phyloP scores from a whole-genome alignment of 2,329 filamentous ascomycete genomes.

The Nothomitra cinnamomea region DNA sequence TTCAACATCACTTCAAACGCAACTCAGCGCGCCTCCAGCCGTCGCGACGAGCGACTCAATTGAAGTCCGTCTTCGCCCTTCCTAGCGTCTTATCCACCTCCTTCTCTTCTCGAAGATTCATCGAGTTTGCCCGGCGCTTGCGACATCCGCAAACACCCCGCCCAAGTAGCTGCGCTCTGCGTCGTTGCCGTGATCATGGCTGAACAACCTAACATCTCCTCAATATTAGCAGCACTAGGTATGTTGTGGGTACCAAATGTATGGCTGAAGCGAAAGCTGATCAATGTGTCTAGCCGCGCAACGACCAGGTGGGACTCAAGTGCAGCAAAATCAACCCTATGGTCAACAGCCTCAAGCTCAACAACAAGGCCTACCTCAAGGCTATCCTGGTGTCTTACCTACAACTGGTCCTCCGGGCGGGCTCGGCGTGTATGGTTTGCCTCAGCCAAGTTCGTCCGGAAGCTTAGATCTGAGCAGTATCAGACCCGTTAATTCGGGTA shows the following conservation, averaged over 20 bases:
- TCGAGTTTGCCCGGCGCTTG: too few species aligned
- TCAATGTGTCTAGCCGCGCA: conserved; percentile 27
- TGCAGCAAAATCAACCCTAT: conserved; percentile 20
- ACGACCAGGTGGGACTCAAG: conserved; percentile 29
- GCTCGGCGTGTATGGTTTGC: conserved; percentile 32
- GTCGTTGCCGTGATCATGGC: conserved; percentile 20
- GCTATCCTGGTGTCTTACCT: conserved; percentile 26
- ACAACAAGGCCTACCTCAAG: conserved; percentile 25
- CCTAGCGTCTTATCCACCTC: too few species aligned
- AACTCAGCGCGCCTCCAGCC: too few species aligned
- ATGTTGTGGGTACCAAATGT: conserved; percentile 8
- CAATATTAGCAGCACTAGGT: conserved; percentile 35
- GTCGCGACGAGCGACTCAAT: too few species aligned
- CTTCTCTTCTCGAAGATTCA: too few species aligned
- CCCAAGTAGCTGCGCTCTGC: neutral
- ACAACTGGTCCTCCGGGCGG: conserved; percentile 25
- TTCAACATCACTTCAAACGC: too few species aligned
- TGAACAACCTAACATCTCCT: conserved; percentile 30
- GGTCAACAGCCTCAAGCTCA: conserved; percentile 21
- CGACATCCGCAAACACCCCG: neutral
- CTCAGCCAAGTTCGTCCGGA: conserved; percentile 55
- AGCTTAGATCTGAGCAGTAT: conserved; percentile 67
- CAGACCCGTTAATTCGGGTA: conserved; percentile 62
- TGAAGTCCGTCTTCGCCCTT: too few species aligned
- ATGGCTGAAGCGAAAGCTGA: conserved; percentile 6